Evolutionary conservation across 768 basidiomycete species (phyloP).

Genomic region (Boletus subparvulus): DNA sequence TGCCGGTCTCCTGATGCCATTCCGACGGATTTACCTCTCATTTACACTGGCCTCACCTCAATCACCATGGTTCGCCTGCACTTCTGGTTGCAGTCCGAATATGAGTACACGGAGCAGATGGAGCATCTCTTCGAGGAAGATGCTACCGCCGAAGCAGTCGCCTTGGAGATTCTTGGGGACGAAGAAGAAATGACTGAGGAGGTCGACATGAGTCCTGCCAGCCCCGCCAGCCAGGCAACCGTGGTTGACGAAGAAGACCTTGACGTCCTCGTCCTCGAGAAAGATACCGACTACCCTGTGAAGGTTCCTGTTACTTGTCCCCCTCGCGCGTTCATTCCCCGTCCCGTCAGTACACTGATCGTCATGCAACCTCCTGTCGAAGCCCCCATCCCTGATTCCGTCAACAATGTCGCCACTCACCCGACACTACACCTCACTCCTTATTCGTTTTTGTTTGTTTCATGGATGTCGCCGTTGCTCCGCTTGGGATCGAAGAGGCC

Average conservation of each 20-base stretch:
- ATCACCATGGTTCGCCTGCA: constrained; percentile 31
- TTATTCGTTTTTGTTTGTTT: constrained; percentile 21
- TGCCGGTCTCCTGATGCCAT: constrained; percentile 27
- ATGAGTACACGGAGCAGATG: constrained; percentile 31
- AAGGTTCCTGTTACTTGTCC: background rate
- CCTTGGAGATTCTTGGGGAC: constrained; percentile 28
- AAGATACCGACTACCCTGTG: constrained; percentile 1
- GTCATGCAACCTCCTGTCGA: constrained; percentile 26
- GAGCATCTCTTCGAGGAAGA: constrained; percentile 32
- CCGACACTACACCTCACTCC: constrained; percentile 15
- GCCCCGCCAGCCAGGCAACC: constrained; percentile 18
- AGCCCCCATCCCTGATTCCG: constrained; percentile 6
- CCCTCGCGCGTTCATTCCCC: background rate
- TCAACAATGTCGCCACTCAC: constrained; percentile 22
- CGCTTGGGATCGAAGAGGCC: constrained; percentile 27
- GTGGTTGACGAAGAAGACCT: constrained; percentile 20
- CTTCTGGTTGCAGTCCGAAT: constrained; percentile 35
- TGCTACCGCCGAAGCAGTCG: constrained; percentile 28
- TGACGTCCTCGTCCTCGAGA: constrained; percentile 3
- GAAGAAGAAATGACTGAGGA: constrained; percentile 20
- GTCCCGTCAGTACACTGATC: constrained; percentile 19
- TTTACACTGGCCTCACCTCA: constrained; percentile 32
- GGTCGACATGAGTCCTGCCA: constrained; percentile 4
- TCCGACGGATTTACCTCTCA: constrained; percentile 31
- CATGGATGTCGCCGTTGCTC: constrained; percentile 29